Conservation (phyloP, 306 rosid species). For the Cucumis melo region DNA sequence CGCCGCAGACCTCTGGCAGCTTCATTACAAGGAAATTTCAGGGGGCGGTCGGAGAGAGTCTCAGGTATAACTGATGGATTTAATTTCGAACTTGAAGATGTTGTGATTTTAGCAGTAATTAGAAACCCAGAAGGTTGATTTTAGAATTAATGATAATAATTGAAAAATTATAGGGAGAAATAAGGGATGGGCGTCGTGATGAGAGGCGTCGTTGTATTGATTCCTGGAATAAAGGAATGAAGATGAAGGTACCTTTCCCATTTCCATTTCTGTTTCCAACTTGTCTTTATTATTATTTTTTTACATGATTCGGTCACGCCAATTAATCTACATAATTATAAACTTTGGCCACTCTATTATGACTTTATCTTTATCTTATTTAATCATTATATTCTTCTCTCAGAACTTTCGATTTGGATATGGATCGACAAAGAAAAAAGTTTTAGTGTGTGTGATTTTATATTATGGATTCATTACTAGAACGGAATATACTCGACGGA, state of each 20-base stretch:
- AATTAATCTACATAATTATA: background rate
- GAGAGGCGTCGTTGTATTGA: background rate
- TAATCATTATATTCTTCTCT: background rate
- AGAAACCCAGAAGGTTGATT: background rate
- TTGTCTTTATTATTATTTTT: background rate
- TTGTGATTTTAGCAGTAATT: background rate
- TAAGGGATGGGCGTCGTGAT: background rate
- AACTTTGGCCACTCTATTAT: background rate
- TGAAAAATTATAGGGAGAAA: background rate
- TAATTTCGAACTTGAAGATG: background rate
- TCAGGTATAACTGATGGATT: slow-evolving; percentile 17
- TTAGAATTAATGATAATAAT: background rate
- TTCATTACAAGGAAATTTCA: slow-evolving; percentile 19
- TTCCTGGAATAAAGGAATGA: background rate
- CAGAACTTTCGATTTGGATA: background rate
- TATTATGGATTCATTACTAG: background rate
- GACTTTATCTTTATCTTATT: background rate
- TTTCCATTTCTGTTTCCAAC: background rate
- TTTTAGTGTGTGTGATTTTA: background rate
- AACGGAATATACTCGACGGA: background rate
- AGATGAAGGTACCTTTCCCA: background rate
- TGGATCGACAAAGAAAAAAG: background rate
- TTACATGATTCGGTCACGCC: background rate
- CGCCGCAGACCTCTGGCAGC: slow-evolving; percentile 49
- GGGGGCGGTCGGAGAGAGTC: background rate